phyloP scores from a whole-genome alignment of 352 stramenopile genomes.

The Thraustotheca clavata region DNA sequence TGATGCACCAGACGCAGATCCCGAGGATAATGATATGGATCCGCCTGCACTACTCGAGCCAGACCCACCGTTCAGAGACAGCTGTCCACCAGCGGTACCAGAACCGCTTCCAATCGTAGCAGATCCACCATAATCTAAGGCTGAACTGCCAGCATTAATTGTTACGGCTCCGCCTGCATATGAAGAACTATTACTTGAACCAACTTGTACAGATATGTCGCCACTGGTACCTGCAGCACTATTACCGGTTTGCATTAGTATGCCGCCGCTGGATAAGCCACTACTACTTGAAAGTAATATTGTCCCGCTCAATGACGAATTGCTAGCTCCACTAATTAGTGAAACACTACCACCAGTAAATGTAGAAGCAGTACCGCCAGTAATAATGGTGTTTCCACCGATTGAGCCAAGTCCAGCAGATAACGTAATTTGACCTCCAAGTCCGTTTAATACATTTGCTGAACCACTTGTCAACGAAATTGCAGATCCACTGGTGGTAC shows the following conservation, averaged over 20 bases:
- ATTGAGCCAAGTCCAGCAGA: constrained; percentile 26
- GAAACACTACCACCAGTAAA: no score
- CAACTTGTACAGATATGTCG: no score
- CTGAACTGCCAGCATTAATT: not conserved
- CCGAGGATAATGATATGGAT: not conserved
- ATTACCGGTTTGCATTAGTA: no score
- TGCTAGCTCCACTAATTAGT: no score
- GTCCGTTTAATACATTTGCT: constrained; percentile 39
- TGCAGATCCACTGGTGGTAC: not conserved
- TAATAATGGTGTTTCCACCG: not conserved
- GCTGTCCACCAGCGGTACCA: no score
- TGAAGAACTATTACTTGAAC: not conserved
- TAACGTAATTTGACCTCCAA: constrained; percentile 27
- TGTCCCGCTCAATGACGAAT: no score
- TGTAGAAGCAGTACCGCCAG: not conserved
- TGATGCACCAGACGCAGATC: not conserved
- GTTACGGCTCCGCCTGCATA: not conserved
- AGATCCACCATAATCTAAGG: no score
- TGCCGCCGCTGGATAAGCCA: no score
- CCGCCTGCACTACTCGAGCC: not conserved
- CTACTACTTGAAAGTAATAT: no score
- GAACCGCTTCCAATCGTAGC: no score
- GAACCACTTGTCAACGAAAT: constrained; percentile 18
- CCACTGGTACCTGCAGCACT: no score
- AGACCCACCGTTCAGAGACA: no score